Evolutionary conservation across 495 filamentous ascomycete species (phyloP).

Genomic region (Pyronema domesticum): DNA sequence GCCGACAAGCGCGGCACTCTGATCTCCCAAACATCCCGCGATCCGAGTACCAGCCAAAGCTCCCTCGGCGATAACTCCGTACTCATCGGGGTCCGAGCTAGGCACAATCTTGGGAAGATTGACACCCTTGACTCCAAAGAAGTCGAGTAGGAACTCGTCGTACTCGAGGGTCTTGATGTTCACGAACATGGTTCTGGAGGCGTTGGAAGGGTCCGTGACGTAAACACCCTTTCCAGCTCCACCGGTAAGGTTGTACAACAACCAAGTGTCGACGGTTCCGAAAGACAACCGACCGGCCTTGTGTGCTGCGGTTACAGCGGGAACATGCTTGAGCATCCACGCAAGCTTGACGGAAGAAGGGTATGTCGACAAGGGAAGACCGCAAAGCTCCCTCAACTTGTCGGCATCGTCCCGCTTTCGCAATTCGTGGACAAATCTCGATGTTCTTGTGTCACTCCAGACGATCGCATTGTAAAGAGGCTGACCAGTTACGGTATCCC

Average conservation of each 20-base stretch:
- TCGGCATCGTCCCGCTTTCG: conserved; percentile 53
- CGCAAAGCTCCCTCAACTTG: conserved; percentile 54
- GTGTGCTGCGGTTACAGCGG: conserved; percentile 57
- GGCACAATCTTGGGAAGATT: conserved; percentile 71
- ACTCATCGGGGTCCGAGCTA: conserved; percentile 60
- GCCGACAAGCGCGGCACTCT: conserved; percentile 80
- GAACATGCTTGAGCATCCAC: conserved; percentile 64
- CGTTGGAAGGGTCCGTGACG: conserved; percentile 84
- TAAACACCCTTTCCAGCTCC: conserved; percentile 47
- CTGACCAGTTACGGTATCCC: conserved; percentile 76
- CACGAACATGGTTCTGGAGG: conserved; percentile 92
- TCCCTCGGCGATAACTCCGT: conserved; percentile 49
- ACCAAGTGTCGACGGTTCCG: conserved; percentile 86
- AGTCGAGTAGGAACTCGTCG: conserved; percentile 60
- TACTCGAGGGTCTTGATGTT: conserved; percentile 76
- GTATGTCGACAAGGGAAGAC: conserved; percentile 82
- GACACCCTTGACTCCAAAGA: conserved; percentile 60
- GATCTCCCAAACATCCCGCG: conserved; percentile 77
- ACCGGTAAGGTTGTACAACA: conserved; percentile 80
- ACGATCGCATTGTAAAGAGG: conserved; percentile 78
- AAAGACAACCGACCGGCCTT: conserved; percentile 67
- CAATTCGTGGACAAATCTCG: conserved; percentile 46
- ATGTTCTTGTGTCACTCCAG: conserved; percentile 84
- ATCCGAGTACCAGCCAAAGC: conserved; percentile 60
- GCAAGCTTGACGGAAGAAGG: conserved; percentile 77